phyloP scores from a whole-genome alignment of 805 yeast genomes.

The Candida dajiaensis region DNA sequence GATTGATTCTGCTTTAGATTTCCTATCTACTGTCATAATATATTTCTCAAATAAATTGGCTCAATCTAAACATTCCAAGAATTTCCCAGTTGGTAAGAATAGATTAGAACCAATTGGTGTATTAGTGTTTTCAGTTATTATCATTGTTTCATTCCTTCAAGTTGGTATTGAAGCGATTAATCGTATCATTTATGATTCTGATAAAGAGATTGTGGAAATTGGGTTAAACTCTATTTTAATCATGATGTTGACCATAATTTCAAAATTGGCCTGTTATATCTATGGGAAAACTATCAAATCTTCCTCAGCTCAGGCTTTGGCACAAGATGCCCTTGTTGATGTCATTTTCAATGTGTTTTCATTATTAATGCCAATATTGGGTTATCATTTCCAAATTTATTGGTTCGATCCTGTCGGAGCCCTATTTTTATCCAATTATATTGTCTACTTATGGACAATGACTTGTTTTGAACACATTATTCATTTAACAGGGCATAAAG shows the following conservation, averaged over 20 bases:
- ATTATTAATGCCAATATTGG: constrained; percentile 60
- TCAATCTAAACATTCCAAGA: constrained; percentile 38
- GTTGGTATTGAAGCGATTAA: constrained; percentile 61
- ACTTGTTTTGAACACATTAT: constrained; percentile 69
- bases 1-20: constrained; percentile 70
- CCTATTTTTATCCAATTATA: constrained; percentile 50
- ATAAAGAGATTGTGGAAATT: constrained; percentile 39
- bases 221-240: constrained; percentile 46
- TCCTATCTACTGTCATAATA: constrained; percentile 68
- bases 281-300: constrained; percentile 59
- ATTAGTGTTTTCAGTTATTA: constrained; percentile 63
- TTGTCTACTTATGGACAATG: constrained; percentile 55
- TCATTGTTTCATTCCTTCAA: constrained; percentile 65
- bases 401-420: constrained; percentile 80
- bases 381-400: constrained; percentile 47
- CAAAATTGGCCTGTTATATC: constrained; percentile 54
- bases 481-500: constrained; percentile 71
- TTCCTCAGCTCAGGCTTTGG: constrained; percentile 68
- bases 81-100: constrained; percentile 65
- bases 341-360: constrained; percentile 69
- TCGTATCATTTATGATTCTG: constrained; percentile 33
- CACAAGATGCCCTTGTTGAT: constrained; percentile 80
- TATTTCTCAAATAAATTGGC: constrained; percentile 52
- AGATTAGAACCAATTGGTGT: constrained; percentile 78
- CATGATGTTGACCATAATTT: constrained; percentile 57